Base-by-base conservation (phyloP, 495 filamentous ascomycete species). In the Penicillium subrubescens region DNA sequence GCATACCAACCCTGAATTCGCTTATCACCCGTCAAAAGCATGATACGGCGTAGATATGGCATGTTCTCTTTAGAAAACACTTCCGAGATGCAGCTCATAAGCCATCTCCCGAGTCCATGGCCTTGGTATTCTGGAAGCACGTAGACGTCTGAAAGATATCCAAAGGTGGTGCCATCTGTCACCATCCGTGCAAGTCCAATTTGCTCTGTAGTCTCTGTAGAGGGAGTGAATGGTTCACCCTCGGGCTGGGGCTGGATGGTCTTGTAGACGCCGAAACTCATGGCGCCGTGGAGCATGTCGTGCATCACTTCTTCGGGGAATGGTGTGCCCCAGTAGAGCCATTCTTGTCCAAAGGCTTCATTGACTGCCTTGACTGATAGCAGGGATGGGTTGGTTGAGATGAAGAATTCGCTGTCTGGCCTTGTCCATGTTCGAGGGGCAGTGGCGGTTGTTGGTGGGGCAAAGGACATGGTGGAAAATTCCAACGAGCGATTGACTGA, bases 91-190 rank as follows among this genome's bases (percentile, higher is more conserved):
- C 88, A 88, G 14, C 64, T 62, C 66, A 89, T 82, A 66, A 91
- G 74, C 87, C 87, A 92, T 21, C 67, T 76, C 3, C 84, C 88
- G 5, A 92, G 77, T 5, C 89, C 89, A 57, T 81, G 74, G 1
- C 83, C 80, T 61, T 89, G 86, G 57, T 87, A 79, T 57, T 83
- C 77, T 0, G 77, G 70, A 1, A 87, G 63, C n/a, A 92, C 76
- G 68, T 88, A 92, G n/a, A 90, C 87, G 64, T 92, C 90, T 15
- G 90, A 88, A 25, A 92, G 76, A 68, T 90, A 92, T n/a, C 79
- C 88, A 63, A 89, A 85, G 0, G 88, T 87, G n/a, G 84, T 79
- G 46, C 86, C 75, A 69, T 92, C 89, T 0, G 89, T 92, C 29
- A 91, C 72, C 17, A 90, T 67, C 12, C 89, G 83, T n/a, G 83